Evolutionary conservation across 371 early-diverging fungal species (phyloP).

Genomic region (Rhizomucor pusillus): DNA sequence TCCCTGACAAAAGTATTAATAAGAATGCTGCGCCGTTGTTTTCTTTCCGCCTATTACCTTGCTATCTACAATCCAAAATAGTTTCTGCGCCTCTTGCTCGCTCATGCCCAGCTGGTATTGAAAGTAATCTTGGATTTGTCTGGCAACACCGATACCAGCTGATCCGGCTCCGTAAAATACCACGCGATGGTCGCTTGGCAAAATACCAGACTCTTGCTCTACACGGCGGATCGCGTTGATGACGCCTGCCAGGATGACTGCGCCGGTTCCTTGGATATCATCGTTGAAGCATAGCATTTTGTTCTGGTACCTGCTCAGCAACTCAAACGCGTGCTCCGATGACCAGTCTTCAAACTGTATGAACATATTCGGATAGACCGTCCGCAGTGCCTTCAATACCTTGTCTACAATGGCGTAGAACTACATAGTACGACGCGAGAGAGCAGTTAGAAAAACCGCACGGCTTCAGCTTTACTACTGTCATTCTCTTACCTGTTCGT

Average conservation of each 20-base stretch:
- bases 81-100: constrained; percentile 69
- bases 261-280: constrained; percentile 77
- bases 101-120: constrained; percentile 60
- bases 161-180: constrained; percentile 89
- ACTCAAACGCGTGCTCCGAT: constrained; percentile 80
- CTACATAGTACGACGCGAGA: constrained; percentile 15
- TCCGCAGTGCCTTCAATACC: constrained; percentile 67
- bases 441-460: neutral
- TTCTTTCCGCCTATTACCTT: too few relatives aligned
- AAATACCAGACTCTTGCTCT: constrained; percentile 46
- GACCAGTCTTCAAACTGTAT: constrained; percentile 96
- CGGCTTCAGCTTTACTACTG: neutral
- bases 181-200: constrained; percentile 73
- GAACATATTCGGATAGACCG: constrained; percentile 72
- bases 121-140: constrained; percentile 80
- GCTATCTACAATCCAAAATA: constrained; percentile 88
- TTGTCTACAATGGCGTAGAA: constrained; percentile 81
- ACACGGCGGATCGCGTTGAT: constrained; percentile 81
- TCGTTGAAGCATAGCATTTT: constrained; percentile 76
- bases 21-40: neutral
- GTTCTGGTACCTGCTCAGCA: constrained; percentile 68
- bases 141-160: constrained; percentile 90
- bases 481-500: constrained; percentile 38
- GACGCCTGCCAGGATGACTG: constrained; percentile 87
- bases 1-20: constrained; percentile 28